Base-by-base conservation (phyloP, 768 basidiomycete genomes). In the Suillus americanus region DNA sequence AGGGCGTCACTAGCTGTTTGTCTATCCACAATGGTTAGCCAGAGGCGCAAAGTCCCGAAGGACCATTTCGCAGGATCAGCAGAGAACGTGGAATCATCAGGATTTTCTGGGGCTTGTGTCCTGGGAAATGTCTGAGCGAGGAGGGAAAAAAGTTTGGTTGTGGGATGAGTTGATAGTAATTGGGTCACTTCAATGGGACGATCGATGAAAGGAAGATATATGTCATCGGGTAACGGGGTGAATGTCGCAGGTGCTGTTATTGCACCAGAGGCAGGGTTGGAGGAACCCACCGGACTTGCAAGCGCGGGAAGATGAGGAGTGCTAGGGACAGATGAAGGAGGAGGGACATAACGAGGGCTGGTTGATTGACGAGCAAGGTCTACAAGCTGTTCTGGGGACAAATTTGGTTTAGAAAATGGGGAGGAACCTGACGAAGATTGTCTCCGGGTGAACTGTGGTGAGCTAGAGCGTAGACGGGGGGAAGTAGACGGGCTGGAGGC, bases 151-250 rank as follows among this genome's bases (percentile, higher is more conserved):
- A 95, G 79, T 65, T 88, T 89, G 65, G 83, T 83, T 63, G 89
- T 90, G 5, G 88, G 91, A 3, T 82, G 86, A 14, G 78, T 81
- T 25, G 83, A 80, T 64, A 95, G 85, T 35, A 97, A 82, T 10
- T 85, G 78, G 5, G 83, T 67, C 1, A 96, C 93, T 71, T 97
- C 95, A 0, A 79, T 76, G 0, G 92, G 84, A 23, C 95, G 87
- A 67, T 96, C 89, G 66, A 96, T 83, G 77, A 95, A 97, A 1
- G 95, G 95, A 16, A 97, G 85, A 68, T 87, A 89, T 37, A 92
- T 85, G 65, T 92, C 88, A 25, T 87, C 86, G 6, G 90, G 90
- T 2, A 95, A 83, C 0, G 86, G 86, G 0, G 90, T 91, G 72
- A 94, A 94, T 2, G 86, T 86, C 2, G 86, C 84, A 5, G 85